Base-by-base conservation (phyloP, 352 stramenopile species). In the Proteromonas lacertae region DNA sequence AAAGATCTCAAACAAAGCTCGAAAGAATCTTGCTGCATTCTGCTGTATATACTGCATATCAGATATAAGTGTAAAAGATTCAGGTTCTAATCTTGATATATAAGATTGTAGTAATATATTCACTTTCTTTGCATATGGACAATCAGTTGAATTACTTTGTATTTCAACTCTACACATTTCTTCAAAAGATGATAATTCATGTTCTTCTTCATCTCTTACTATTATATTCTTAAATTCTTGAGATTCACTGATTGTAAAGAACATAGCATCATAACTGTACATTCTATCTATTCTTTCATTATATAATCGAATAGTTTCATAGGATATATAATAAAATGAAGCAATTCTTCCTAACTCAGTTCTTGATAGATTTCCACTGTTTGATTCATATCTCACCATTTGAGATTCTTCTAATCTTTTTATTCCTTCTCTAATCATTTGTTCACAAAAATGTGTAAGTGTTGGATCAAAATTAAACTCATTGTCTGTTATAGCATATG, bases 1-100 rank as follows among this genome's bases (percentile, higher is more conserved):
- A 20, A 60, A 88, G 38, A 99, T 93, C 55, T 99, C 88, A 57
- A 99, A 98, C 23, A 99, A 53, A 17, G 83, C 86, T 17, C 86
- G 65, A 10, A 79, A 76, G 20, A 99, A 79, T 32, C 88, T 66
- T 24, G 75, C 81, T 6, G 79, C 84, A 50, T 97, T 97, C 36
- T 93, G 82, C 13, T 78, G 80, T 4, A 99, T 81, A 57, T 97
- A 99, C 44, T 95, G 93, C 2, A 75, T 93, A 58, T 99, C 88
- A 6, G 74, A 92, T 40, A 92, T 88, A 1, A 98, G 54, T 12
- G 86, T 96, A 43, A 96, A 95, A 36, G 64, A 77, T 9, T 61
- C 71, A n/a, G 93, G 56, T 28, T 67, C 53, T 25, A 65, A 59
- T 32, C 62, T 55, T 13, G 57, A 64, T 35, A 90, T 72, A 53